Base-by-base conservation (phyloP, 2,329 filamentous ascomycete genomes). In the Paecilomyces niveus region DNA sequence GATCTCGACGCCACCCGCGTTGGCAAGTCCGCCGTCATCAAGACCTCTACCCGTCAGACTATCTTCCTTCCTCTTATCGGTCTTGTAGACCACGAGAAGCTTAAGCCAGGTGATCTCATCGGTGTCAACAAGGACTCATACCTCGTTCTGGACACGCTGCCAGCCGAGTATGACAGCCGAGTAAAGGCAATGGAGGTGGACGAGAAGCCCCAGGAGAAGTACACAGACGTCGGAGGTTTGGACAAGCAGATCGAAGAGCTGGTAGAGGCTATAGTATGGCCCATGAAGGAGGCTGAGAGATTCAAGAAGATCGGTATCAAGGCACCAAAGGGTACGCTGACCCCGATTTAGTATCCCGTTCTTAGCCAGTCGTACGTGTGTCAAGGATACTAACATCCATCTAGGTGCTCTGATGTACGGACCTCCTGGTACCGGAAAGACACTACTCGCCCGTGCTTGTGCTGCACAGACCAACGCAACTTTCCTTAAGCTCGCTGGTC, bases 241-340 rank as follows among this genome's bases (percentile, higher is more conserved):
- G 92, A 97, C 78, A 99, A 99, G 80, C 94, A 99, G 81, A 99
- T 99, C 71, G 93, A 97, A 75, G 95, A 99, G 79, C 84, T 99
- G 57, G 92, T 99, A 8, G 94, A 99, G 80, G 94, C 94, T 58
- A 94, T 99, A 54, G 94, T 99, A 31, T 97, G 93, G 93, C 94
- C 94, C 1, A 99, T 99, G 94, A 97, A 97, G 84, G 93, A 99
- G 79, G 92, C 94, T 1, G 95, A 99, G 68, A 86, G 93, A 21
- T 99, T 99, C 81, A 97, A 97, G 84, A 97, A 97, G 84, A 97
- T 99, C 70, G 94, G 94, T 67, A 99, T 99, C 82, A 99, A 99
- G 81, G 93, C 94, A 49, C 94, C 94, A 13, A 99, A 99, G 80
- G 94, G 94, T 97, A 85, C 62, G 78, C 68, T 57, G 13, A 15